Conservation (phyloP, 305 asterid genomes). For the Petunia hybrid region DNA sequence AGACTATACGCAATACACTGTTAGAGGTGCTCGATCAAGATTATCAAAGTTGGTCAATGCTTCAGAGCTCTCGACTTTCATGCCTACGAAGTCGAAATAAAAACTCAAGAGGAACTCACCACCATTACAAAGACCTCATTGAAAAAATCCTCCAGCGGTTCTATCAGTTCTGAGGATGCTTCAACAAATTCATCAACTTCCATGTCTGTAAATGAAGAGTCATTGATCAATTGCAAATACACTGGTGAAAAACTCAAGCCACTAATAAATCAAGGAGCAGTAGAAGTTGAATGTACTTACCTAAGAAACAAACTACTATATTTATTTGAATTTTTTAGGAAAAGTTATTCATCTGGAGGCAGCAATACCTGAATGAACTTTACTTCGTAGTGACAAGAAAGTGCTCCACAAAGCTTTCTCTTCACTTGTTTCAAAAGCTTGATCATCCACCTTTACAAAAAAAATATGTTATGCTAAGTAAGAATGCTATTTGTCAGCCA, state of each 20-base stretch:
- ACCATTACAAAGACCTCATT: constrained; percentile 90
- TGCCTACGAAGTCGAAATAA: background rate
- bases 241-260: constrained; percentile 25
- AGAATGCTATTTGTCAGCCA: constrained; percentile 13
- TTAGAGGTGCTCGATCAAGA: constrained; percentile 16
- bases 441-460: constrained; percentile 75
- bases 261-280: background rate
- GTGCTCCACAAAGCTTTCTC: constrained; percentile 86
- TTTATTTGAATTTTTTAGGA: background rate
- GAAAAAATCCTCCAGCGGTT: constrained; percentile 90
- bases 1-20: background rate
- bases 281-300: constrained; percentile 4
- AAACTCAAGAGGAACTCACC: constrained; percentile 59
- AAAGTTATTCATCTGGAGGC: constrained; percentile 28
- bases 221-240: background rate
- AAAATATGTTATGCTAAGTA: constrained; percentile 24
- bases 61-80: background rate
- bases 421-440: constrained; percentile 77
- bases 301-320: constrained; percentile 22
- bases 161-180: constrained; percentile 65
- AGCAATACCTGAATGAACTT: constrained; percentile 68
- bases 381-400: constrained; percentile 68
- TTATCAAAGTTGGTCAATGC: background rate
- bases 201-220: constrained; percentile 59
- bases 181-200: constrained; percentile 91